These are phyloP conservation scores for Umbellularia californica DNA, from an alignment of 164 flowering plant genomes.

Conservation along the genomic window DNA sequence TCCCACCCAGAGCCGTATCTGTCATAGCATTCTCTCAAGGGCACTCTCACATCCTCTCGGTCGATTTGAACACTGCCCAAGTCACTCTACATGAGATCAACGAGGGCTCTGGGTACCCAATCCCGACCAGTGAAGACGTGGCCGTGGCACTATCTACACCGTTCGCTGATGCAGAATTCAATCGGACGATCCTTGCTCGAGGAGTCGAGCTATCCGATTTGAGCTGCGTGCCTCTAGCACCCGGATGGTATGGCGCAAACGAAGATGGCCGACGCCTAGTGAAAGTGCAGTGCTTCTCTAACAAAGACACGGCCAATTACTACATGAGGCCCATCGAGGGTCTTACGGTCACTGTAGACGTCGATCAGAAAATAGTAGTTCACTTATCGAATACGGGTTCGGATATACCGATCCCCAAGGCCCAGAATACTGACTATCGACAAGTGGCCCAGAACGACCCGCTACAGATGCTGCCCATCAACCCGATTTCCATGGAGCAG, in stretches of 20 bases:
- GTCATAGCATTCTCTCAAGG: conserved; percentile 40
- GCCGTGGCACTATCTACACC: conserved; percentile 12
- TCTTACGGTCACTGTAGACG: conserved; percentile 38
- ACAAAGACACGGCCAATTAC: conserved; percentile 43
- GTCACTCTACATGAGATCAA: conserved; percentile 22
- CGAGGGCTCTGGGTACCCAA: conserved; percentile 38
- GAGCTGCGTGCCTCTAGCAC: conserved; percentile 29
- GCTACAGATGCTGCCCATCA: conserved; percentile 23
- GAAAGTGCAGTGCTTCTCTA: conserved; percentile 51
- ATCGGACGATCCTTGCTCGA: conserved; percentile 21
- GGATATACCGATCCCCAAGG: conserved; percentile 43
- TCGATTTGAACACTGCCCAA: conserved; percentile 30
- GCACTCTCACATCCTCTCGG: conserved; percentile 35
- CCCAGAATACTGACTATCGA: conserved; percentile 39
- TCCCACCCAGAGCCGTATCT: conserved; percentile 50
- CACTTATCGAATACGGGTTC: conserved; percentile 29
- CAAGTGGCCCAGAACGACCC: conserved; percentile 13
- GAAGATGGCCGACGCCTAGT: conserved; percentile 50
- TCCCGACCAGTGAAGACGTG: conserved; percentile 28
- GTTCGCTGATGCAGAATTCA: conserved; percentile 23
- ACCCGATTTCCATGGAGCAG: conserved; percentile 61
- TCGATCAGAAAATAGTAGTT: conserved; percentile 40
- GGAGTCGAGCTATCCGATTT: conserved; percentile 32
- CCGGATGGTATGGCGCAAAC: conserved; percentile 52
- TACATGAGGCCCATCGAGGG: conserved; percentile 83